Percentiles rank a stretch among this genome's conserved stretches.
Conservation (phyloP, 495 filamentous ascomycete genomes). For the Monascus purpureus region DNA sequence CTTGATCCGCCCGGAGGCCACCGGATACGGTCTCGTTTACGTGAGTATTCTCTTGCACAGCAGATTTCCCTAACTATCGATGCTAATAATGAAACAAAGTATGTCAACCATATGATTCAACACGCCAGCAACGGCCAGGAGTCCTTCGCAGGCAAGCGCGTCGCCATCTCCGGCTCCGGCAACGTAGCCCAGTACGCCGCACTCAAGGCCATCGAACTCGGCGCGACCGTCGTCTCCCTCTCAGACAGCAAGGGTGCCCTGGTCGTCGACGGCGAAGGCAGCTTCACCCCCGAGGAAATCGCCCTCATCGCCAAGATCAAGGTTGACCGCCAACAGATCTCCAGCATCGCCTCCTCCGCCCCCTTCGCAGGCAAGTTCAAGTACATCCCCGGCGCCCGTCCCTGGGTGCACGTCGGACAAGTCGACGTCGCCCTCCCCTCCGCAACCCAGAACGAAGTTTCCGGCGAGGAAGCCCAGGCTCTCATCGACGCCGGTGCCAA, state of each 20-base stretch:
- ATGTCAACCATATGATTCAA: conserved; percentile 91
- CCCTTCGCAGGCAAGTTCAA: conserved; percentile 55
- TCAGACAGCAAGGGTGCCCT: conserved; percentile 85
- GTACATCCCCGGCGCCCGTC: conserved; percentile 78
- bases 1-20: conserved; percentile 93
- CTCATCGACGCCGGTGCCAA: conserved; percentile 62
- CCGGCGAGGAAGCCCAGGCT: conserved; percentile 70
- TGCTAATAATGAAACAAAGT: conserved; percentile 19
- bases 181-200: conserved; percentile 98
- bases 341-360: conserved; percentile 39
- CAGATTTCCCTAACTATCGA: neutral
- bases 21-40: conserved; percentile 93
- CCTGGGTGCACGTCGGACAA: conserved; percentile 78
- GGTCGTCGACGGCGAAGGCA: conserved; percentile 47
- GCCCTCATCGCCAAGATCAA: conserved; percentile 67
- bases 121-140: conserved; percentile 70
- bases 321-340: conserved; percentile 71
- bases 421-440: conserved; percentile 86
- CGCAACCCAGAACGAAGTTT: conserved; percentile 96
- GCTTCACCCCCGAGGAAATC: conserved; percentile 68
- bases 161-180: conserved; percentile 92
- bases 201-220: conserved; percentile 92
- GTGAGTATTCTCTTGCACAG: conserved; percentile 13
- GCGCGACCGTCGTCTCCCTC: conserved; percentile 81
- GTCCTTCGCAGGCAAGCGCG: conserved; percentile 79